Conservation (phyloP, 192 early-diverging fungal species). For the Rhizoclosmatium sp. region DNA sequence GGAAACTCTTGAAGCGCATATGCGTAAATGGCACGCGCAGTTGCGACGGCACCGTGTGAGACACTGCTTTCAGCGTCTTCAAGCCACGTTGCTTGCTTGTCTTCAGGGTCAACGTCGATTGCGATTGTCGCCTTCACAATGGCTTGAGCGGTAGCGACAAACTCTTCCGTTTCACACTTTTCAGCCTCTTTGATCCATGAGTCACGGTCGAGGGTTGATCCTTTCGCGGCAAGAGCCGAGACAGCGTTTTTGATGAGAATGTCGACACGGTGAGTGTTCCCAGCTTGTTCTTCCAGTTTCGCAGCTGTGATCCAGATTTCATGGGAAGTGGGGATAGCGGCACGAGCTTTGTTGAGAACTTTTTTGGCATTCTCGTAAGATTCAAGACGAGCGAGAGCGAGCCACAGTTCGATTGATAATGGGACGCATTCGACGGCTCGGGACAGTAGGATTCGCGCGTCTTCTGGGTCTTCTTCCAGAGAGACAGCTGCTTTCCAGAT, state of each 20-base stretch:
- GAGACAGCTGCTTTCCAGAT: slow-evolving; percentile 94
- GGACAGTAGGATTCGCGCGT: slow-evolving; percentile 88
- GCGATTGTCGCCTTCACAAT: slow-evolving; percentile 82
- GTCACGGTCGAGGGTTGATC: slow-evolving; percentile 78
- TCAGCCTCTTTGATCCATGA: slow-evolving; percentile 91
- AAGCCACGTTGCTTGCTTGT: slow-evolving; percentile 83
- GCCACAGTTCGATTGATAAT: slow-evolving; percentile 90
- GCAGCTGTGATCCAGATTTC: slow-evolving; percentile 97
- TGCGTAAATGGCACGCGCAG: slow-evolving; percentile 88
- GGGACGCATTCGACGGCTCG: slow-evolving; percentile 96
- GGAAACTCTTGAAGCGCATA: slow-evolving; percentile 82
- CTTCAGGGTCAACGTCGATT: slow-evolving; percentile 80
- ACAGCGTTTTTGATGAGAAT: slow-evolving; percentile 74
- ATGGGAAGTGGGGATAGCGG: slow-evolving; percentile 83
- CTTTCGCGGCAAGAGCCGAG: slow-evolving; percentile 66
- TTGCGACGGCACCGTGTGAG: slow-evolving; percentile 66
- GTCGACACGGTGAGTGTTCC: slow-evolving; percentile 67
- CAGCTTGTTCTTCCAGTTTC: slow-evolving; percentile 86
- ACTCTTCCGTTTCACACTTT: slow-evolving; percentile 80
- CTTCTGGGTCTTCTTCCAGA: slow-evolving; percentile 90
- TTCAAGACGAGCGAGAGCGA: slow-evolving; percentile 93
- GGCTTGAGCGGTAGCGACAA: slow-evolving; percentile 78
- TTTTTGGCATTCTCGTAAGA: slow-evolving; percentile 85
- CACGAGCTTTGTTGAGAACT: slow-evolving; percentile 90
- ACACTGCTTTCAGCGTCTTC: slow-evolving; percentile 87